phyloP scores from a whole-genome alignment of 108 stramenopile genomes.

The Discostella pseudostelligera region DNA sequence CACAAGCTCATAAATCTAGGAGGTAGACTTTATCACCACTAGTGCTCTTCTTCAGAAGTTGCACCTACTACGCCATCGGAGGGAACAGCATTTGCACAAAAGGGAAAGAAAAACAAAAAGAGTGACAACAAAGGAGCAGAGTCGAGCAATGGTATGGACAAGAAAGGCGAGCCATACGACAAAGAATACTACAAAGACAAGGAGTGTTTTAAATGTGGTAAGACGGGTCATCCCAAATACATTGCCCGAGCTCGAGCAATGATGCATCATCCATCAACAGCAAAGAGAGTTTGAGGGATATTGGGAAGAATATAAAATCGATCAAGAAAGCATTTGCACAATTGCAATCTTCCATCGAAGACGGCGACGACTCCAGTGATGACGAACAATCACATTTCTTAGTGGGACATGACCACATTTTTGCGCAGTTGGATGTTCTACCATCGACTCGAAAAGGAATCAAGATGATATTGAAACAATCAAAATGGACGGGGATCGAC shows the following conservation, averaged over 20 bases:
- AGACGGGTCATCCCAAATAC: constrained; percentile 4
- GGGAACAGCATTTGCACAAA: constrained; percentile 21
- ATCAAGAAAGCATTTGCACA: not conserved
- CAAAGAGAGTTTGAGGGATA: not conserved
- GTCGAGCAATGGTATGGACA: not conserved
- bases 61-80: not conserved
- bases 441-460: no score
- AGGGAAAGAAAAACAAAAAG: constrained; percentile 8
- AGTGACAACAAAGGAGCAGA: not conserved
- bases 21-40: no score
- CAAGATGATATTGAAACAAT: no score
- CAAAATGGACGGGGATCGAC: not conserved
- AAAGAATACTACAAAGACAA: not conserved
- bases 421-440: no score
- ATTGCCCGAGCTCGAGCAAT: constrained; percentile 2
- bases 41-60: no score
- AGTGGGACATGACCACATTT: no score
- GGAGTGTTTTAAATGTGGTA: constrained; percentile 8
- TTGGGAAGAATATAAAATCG: constrained; percentile 8
- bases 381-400: no score
- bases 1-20: no score
- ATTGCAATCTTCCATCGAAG: not conserved
- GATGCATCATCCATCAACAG: not conserved
- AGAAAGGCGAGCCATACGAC: not conserved
- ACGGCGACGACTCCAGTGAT: constrained; percentile 1